Percentiles rank a stretch among this genome's conserved stretches.
Conservation (phyloP, 2,329 filamentous ascomycete genomes). For the Fusarium irregulare region DNA sequence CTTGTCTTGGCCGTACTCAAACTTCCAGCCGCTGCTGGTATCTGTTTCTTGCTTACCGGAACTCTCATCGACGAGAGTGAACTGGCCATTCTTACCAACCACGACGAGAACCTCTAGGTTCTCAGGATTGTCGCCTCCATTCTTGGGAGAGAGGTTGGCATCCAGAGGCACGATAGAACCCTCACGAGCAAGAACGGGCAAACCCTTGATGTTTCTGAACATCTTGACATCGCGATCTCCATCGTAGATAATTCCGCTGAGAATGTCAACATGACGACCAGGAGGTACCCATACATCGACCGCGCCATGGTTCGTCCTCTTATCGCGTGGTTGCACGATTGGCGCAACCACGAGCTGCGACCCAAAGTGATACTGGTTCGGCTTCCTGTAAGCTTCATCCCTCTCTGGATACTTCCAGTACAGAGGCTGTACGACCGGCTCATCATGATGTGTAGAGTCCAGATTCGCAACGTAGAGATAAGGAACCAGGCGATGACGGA, state of each 20-base stretch:
- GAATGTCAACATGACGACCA: conserved; percentile 66
- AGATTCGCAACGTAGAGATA: conserved; percentile 64
- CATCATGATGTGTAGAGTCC: conserved; percentile 54
- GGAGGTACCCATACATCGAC: conserved; percentile 68
- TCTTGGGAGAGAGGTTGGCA: conserved; percentile 52
- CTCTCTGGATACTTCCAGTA: conserved; percentile 69
- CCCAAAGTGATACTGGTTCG: conserved; percentile 71
- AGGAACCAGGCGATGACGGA: conserved; percentile 69
- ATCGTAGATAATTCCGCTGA: conserved; percentile 68
- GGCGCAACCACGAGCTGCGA: conserved; percentile 66
- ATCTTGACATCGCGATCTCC: conserved; percentile 64
- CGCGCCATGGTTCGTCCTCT: conserved; percentile 58
- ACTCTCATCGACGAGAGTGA: conserved; percentile 63
- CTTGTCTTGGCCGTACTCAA: conserved; percentile 9
- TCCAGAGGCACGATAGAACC: conserved; percentile 70
- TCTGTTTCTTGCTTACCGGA: not conserved
- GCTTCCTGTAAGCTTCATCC: conserved; percentile 65
- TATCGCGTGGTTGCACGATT: conserved; percentile 63
- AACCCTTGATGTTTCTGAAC: conserved; percentile 60
- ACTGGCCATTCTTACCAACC: conserved; percentile 58
- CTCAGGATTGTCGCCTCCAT: conserved; percentile 61
- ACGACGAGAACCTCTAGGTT: conserved; percentile 62
- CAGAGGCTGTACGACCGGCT: conserved; percentile 69
- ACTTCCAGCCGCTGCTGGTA: not conserved
- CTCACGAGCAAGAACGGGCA: conserved; percentile 66